Evolutionary conservation across 106 monocot genomes (phyloP), one percentile per base, ranked within the genome.

Genomic region (Acorus gramineus): DNA sequence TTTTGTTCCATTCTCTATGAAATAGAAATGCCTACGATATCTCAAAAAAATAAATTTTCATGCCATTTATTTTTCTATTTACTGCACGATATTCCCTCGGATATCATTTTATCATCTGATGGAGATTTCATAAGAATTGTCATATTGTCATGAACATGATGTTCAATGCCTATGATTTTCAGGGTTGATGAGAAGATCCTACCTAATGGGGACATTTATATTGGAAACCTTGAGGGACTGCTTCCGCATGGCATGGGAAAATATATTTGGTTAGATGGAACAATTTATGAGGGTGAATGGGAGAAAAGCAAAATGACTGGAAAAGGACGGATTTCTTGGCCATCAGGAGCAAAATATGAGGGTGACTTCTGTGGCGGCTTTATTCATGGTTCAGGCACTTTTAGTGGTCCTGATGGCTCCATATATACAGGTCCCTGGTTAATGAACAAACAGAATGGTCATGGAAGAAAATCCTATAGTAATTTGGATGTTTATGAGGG

Each of bases 281-380:
- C 86, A 71, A 4, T 51, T 43, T 96, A 85, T 74, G 76, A 90
- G 7, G 90, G 95, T 58, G 80, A 85, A 60, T 90, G 87, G 90
- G 82, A 85, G 14, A 77, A 76, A 71, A 64, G 82, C 46, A 87
- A 74, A 76, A 82, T 90, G 28, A 76, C 84, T 46, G 95, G 95
- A 66, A 76, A 59, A 74, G 87, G 87, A 72, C 50, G 13, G 13
- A 73, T 90, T 63, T 59, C 11, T 11, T 95, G 90, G 89, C 66
- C 80, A 52, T 95, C 94, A 48, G 90, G 94, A n/a, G 62, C 86
- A 52, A 66, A 12, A 54, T 96, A 90, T 67, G 87, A 78, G 64
- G 95, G 90, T 44, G 90, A 96, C 3, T 28, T 96, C 42, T 67
- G 66, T 70, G 95, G 95, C 67, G 87, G 87, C 6, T 96, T 87